Evolutionary conservation across 176 grass and related monocot genomes (phyloP).

Genomic region (Carex littledalei): DNA sequence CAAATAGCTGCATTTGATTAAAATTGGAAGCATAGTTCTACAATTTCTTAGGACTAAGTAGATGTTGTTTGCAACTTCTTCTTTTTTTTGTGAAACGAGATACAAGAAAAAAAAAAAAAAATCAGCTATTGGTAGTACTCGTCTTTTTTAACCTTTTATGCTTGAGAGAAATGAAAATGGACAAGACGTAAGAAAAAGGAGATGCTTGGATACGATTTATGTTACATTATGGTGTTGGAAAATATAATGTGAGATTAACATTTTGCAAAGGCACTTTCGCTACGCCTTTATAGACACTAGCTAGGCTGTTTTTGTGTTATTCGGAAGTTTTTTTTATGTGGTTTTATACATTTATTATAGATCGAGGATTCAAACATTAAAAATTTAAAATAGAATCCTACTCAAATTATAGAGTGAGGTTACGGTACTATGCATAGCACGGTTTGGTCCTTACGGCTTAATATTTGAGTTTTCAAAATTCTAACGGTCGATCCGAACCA

Average conservation of each 20-base stretch:
- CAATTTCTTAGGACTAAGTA: background rate
- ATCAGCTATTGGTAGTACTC: background rate
- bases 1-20: background rate
- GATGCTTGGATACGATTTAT: background rate
- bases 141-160: background rate
- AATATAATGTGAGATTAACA: background rate
- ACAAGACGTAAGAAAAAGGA: background rate
- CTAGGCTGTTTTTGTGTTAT: too few relatives aligned
- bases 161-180: background rate
- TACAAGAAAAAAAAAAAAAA: background rate
- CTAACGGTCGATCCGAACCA: too few relatives aligned
- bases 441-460: too few relatives aligned
- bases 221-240: background rate
- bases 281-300: too few relatives aligned
- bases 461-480: too few relatives aligned
- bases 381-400: too few relatives aligned
- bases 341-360: too few relatives aligned
- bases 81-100: background rate
- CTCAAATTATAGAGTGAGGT: too few relatives aligned
- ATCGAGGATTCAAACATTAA: too few relatives aligned
- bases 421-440: too few relatives aligned
- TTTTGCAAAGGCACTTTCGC: background rate
- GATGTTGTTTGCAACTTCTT: background rate
- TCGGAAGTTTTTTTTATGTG: too few relatives aligned
- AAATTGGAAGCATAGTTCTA: background rate